phyloP scores from a whole-genome alignment of 768 basidiomycete genomes.

The Pleurotus ostreatus region DNA sequence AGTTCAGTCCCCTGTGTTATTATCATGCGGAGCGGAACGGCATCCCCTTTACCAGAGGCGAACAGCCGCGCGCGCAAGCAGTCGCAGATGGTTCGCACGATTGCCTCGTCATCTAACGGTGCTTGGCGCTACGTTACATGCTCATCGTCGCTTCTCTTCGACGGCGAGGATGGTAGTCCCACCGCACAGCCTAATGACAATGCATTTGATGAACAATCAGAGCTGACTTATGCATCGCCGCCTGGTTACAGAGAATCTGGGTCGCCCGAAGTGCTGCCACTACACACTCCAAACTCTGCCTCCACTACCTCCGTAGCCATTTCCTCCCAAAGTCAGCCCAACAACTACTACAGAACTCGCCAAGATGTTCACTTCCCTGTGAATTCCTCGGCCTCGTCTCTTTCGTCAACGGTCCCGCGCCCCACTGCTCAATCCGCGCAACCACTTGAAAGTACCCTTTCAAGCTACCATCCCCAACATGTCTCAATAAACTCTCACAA shows the following conservation, averaged over 20 bases:
- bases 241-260: conserved; percentile 51
- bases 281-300: conserved; percentile 18
- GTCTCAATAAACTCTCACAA: conserved; percentile 49
- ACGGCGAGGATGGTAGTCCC: neutral
- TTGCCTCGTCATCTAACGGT: conserved; percentile 7
- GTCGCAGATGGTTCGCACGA: conserved; percentile 2
- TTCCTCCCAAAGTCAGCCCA: conserved; percentile 34
- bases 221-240: conserved; percentile 44
- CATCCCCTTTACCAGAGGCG: neutral
- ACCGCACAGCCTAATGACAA: neutral
- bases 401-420: conserved; percentile 30
- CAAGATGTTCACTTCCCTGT: conserved; percentile 45
- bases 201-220: conserved; percentile 29
- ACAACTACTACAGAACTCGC: conserved; percentile 28
- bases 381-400: conserved; percentile 43
- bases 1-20: neutral
- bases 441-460: conserved; percentile 53
- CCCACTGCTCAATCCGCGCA: conserved; percentile 34
- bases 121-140: conserved; percentile 8
- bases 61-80: neutral
- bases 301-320: conserved; percentile 43
- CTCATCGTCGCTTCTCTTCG: conserved; percentile 2
- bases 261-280: conserved; percentile 50
- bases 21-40: neutral
- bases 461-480: conserved; percentile 50